A percentile compares a stretch with the other conserved stretches of the same genome.
These are phyloP conservation scores for Ceratobasidium sp. DNA, from an alignment of 1,284 basidiomycete species.

Conservation along the genomic window DNA sequence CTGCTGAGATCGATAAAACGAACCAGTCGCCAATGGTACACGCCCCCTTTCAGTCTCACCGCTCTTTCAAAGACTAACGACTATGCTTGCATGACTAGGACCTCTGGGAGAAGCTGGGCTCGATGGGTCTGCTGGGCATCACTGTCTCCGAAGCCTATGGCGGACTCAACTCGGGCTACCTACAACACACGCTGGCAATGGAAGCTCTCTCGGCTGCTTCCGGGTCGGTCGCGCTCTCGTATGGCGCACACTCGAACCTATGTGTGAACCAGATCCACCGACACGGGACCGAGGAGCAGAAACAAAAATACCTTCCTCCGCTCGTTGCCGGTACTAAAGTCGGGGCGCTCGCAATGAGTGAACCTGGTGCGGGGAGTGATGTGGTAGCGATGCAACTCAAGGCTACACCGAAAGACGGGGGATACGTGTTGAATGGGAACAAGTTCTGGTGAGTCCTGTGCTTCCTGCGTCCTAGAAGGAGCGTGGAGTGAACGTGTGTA, in stretches of 20 bases:
- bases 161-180: constrained; percentile 83
- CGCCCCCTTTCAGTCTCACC: constrained; percentile 32
- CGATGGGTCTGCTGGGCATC: constrained; percentile 75
- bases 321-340: constrained; percentile 83
- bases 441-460: constrained; percentile 81
- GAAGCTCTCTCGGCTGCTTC: constrained; percentile 72
- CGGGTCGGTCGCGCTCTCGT: constrained; percentile 90
- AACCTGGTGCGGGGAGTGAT: constrained; percentile 90
- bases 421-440: constrained; percentile 85
- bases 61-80: not conserved
- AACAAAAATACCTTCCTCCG: constrained; percentile 86
- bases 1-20: constrained; percentile 83
- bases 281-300: constrained; percentile 88
- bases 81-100: constrained; percentile 62
- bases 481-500: not conserved
- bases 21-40: constrained; percentile 81
- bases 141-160: constrained; percentile 84
- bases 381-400: constrained; percentile 90
- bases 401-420: constrained; percentile 79
- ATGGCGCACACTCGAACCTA: constrained; percentile 93
- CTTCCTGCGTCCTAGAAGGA: not conserved
- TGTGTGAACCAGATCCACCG: constrained; percentile 89
- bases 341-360: constrained; percentile 94
- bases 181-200: constrained; percentile 92
- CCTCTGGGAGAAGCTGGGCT: constrained; percentile 88